Conservation (phyloP, 345 rosid species). For the Populus ilicifolia region DNA sequence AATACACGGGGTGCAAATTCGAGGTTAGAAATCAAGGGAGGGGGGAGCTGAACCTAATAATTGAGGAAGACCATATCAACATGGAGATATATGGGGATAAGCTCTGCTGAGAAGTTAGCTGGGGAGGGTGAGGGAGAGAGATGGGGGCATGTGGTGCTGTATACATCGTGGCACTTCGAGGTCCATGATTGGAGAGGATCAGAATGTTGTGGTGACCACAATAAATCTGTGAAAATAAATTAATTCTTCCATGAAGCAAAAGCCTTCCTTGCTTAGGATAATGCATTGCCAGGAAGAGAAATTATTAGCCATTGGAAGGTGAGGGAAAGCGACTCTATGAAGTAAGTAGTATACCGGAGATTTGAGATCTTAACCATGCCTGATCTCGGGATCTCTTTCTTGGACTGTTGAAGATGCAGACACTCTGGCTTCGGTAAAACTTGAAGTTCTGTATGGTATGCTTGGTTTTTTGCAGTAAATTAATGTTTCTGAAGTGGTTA, state of each 20-base stretch:
- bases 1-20: neutral
- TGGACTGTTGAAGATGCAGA: no score
- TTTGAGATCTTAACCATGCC: no score
- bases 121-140: neutral
- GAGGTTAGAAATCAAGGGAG: neutral
- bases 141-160: neutral
- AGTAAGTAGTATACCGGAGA: no score
- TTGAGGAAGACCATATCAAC: constrained; percentile 6
- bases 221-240: no score
- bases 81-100: constrained; percentile 9
- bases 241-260: no score
- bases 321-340: no score
- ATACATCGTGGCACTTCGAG: constrained; percentile 15
- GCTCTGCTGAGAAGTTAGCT: neutral
- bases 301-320: neutral
- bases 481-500: no score
- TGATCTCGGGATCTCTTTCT: no score
- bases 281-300: neutral
- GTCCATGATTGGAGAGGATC: constrained; percentile 3
- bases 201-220: neutral
- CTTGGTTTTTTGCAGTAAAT: no score
- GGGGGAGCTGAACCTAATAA: constrained; percentile 1
- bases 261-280: neutral
- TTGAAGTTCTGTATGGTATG: no score
- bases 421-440: no score